A percentile compares a stretch with the other conserved stretches of the same genome.
Evolutionary conservation across 108 stramenopile species (phyloP).

Genomic region (Pseudonitzschia multiseries): DNA sequence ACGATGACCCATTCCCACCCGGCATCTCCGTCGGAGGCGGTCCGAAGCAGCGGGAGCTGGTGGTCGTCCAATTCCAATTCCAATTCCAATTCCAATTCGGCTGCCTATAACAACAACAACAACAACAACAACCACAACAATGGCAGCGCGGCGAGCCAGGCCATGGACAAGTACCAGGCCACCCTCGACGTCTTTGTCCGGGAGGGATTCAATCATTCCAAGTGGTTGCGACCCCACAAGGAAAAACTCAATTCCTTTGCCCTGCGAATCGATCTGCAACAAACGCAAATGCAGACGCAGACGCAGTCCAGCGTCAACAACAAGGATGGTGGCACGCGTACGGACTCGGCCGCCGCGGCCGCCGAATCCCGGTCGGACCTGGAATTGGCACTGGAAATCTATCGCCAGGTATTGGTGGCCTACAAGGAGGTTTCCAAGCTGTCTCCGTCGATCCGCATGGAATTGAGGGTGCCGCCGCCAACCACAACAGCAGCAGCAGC

Average conservation of each 20-base stretch:
- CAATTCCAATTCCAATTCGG: no score
- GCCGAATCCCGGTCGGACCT: conserved; percentile 38
- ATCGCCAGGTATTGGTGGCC: conserved; percentile 45
- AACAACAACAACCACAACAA: no score
- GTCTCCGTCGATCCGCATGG: neutral
- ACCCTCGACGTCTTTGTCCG: conserved; percentile 22
- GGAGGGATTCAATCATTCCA: neutral
- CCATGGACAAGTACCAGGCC: conserved; percentile 56
- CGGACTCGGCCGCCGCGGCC: neutral
- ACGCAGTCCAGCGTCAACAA: neutral
- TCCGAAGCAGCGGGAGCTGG: no score
- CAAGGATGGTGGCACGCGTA: no score
- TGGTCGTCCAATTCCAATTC: no score
- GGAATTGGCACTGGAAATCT: conserved; percentile 68
- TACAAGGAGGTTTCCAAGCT: conserved; percentile 36
- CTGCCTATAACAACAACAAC: no score
- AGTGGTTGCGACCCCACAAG: conserved; percentile 43
- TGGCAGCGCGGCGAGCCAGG: conserved; percentile 52
- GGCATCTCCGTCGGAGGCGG: no score
- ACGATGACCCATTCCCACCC: no score
- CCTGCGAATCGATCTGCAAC: conserved; percentile 47
- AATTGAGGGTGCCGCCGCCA: no score
- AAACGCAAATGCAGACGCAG: neutral
- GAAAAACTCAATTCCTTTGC: conserved; percentile 61
- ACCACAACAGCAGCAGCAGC: no score